Conservation (phyloP, 805 yeast genomes). For the Teunomyces panamensis region DNA sequence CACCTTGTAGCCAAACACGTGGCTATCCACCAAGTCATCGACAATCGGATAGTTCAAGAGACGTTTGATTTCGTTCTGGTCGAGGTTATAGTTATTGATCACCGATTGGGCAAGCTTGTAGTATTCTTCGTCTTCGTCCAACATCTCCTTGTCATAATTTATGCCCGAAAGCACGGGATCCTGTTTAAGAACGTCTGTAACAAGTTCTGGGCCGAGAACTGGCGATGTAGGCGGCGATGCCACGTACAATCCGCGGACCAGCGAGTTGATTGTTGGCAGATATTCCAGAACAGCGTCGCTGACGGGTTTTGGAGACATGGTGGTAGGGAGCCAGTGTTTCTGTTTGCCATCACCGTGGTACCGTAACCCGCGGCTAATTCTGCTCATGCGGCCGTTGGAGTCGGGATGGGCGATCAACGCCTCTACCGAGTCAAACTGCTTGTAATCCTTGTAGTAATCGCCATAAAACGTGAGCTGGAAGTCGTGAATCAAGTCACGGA, state of each 20-base stretch:
- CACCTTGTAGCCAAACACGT: slow-evolving; percentile 41
- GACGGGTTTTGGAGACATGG: neutral
- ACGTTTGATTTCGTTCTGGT: slow-evolving; percentile 32
- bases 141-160: slow-evolving; percentile 29
- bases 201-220: slow-evolving; percentile 19
- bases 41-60: slow-evolving; percentile 43
- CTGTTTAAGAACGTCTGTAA: slow-evolving; percentile 5
- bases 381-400: slow-evolving; percentile 59
- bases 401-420: slow-evolving; percentile 66
- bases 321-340: slow-evolving; percentile 69
- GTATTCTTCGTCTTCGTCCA: slow-evolving; percentile 37
- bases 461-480: slow-evolving; percentile 70
- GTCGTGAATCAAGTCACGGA: slow-evolving; percentile 77
- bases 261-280: slow-evolving; percentile 12
- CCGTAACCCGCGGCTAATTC: slow-evolving; percentile 80
- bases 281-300: neutral
- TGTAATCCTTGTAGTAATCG: slow-evolving; percentile 67
- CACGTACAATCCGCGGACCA: slow-evolving; percentile 30
- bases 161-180: slow-evolving; percentile 13
- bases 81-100: slow-evolving; percentile 31
- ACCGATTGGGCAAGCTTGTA: slow-evolving; percentile 31
- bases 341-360: slow-evolving; percentile 74
- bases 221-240: slow-evolving; percentile 18
- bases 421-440: slow-evolving; percentile 79
- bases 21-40: slow-evolving; percentile 39